Percentiles rank a stretch among this genome's conserved stretches.
Evolutionary conservation across 352 stramenopile species (phyloP).

Genomic region (Thraustotheca clavata): DNA sequence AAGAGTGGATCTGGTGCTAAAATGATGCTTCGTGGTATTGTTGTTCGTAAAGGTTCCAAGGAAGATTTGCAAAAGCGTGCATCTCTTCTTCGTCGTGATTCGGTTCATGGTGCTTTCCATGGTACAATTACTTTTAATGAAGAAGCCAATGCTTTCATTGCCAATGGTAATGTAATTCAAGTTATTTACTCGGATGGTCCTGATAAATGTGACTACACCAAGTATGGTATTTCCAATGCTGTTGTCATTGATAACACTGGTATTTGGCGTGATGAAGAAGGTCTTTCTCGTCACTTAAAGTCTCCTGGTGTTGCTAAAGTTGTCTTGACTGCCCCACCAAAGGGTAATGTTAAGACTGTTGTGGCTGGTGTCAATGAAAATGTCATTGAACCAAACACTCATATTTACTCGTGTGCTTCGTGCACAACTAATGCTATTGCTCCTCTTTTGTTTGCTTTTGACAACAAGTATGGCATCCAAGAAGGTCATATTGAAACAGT

Average conservation of each 20-base stretch:
- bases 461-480: constrained; percentile 77
- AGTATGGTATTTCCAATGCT: constrained; percentile 79
- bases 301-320: constrained; percentile 70
- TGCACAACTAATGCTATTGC: constrained; percentile 85
- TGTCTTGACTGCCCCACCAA: constrained; percentile 67
- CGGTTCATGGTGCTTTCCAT: constrained; percentile 75
- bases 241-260: constrained; percentile 88
- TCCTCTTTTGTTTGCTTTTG: constrained; percentile 56
- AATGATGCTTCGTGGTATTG: constrained; percentile 83
- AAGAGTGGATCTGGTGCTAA: constrained; percentile 79
- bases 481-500: constrained; percentile 83
- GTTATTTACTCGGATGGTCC: constrained; percentile 78
- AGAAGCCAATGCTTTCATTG: constrained; percentile 79
- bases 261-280: constrained; percentile 62
- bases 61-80: constrained; percentile 77
- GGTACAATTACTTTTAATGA: constrained; percentile 79
- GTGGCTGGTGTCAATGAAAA: constrained; percentile 76
- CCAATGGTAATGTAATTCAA: constrained; percentile 82
- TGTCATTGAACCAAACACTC: constrained; percentile 38
- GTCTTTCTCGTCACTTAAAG: constrained; percentile 61
- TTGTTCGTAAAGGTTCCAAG: constrained; percentile 77
- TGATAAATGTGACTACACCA: constrained; percentile 82
- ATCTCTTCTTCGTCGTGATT: constrained; percentile 76
- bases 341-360: constrained; percentile 61
- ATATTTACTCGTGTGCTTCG: constrained; percentile 72